Evolutionary conservation across 1,139 yeast species (phyloP).

Genomic region (Lodderomyces oxycetoniae): DNA sequence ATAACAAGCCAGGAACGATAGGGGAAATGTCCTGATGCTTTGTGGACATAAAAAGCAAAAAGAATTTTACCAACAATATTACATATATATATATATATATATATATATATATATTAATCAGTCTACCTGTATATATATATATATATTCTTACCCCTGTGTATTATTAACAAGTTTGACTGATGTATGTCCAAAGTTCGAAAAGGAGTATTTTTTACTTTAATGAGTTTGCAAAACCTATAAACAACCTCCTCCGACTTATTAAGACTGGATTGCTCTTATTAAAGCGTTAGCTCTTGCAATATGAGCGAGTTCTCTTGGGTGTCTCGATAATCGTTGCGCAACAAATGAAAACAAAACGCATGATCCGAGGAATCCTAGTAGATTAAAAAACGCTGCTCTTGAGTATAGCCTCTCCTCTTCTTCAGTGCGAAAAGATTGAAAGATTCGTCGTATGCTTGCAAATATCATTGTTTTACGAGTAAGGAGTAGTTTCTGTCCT

Average conservation of each 20-base stretch:
- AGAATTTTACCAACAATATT: no score
- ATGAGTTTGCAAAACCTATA: no score
- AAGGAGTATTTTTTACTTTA: no score
- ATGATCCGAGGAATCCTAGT: conserved; percentile 74
- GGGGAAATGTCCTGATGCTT: no score
- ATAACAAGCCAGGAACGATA: neutral
- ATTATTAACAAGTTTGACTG: no score
- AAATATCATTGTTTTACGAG: conserved; percentile 36
- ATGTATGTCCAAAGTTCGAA: no score
- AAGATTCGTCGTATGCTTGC: conserved; percentile 73
- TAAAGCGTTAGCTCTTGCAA: conserved; percentile 28
- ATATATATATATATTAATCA: neutral
- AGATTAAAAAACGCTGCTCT: conserved; percentile 78
- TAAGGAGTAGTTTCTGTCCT: neutral
- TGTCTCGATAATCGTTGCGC: conserved; percentile 59
- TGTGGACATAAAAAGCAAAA: no score
- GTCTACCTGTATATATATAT: neutral
- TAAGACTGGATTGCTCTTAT: conserved; percentile 17
- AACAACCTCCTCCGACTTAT: no score
- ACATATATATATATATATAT: conserved; percentile 1
- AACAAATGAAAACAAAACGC: conserved; percentile 74
- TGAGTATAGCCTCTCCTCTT: conserved; percentile 74
- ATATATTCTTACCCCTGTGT: no score
- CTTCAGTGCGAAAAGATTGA: conserved; percentile 79
- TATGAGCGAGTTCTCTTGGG: conserved; percentile 32